Percentiles rank a stretch among this genome's conserved stretches.
Evolutionary conservation across 441 rosid species (phyloP).

Genomic region (Mallotus repandus): DNA sequence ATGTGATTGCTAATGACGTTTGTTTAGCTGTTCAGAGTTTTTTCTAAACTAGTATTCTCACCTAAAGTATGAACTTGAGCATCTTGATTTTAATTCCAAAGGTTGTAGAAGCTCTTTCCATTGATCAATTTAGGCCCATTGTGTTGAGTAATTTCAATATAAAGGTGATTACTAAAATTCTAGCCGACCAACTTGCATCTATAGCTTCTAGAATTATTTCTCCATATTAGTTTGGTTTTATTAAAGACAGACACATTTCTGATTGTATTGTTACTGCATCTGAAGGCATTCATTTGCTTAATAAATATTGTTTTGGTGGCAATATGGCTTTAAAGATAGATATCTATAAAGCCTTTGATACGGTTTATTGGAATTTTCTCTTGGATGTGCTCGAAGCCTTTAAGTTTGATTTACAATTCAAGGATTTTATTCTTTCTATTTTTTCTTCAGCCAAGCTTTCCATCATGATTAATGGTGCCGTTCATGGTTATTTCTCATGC

Average conservation of each 20-base stretch:
- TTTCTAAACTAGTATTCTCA: not conserved
- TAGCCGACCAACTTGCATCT: not conserved
- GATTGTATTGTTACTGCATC: too few species aligned
- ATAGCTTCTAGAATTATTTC: not conserved
- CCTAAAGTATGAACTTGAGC: not conserved
- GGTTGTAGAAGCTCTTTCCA: not conserved
- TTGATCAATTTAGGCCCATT: not conserved
- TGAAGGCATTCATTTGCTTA: too few species aligned
- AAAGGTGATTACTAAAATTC: not conserved
- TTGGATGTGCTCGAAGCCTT: not conserved
- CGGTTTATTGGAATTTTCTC: not conserved
- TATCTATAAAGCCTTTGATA: too few species aligned
- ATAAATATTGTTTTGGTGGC: not conserved
- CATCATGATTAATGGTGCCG: not conserved
- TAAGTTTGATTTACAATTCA: too few species aligned
- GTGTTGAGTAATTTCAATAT: not conserved
- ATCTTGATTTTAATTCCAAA: not conserved
- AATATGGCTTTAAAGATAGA: too few species aligned
- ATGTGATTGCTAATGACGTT: too few species aligned
- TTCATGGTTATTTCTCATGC: not conserved
- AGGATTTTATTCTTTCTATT: not conserved
- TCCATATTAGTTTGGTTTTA: too few species aligned
- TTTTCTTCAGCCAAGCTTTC: not conserved
- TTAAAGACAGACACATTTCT: too few species aligned
- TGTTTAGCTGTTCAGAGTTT: not conserved